These are phyloP conservation scores for Harrya chromipes DNA, from an alignment of 768 basidiomycete species.

Conservation along the genomic window DNA sequence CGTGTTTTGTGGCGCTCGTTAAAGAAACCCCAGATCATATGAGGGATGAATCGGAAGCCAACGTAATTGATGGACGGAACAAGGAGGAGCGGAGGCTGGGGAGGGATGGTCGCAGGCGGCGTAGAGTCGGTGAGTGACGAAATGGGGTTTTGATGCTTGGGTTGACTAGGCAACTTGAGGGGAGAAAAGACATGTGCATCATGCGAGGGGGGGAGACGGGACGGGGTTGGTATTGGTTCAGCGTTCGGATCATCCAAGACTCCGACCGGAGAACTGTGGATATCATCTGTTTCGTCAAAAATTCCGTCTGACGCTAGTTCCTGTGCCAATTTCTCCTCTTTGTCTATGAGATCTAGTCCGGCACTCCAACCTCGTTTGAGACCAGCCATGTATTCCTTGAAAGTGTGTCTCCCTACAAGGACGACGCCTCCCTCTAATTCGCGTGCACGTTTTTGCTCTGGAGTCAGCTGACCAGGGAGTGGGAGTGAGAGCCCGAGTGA, in stretches of 20 bases:
- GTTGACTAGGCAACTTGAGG: slow-evolving; percentile 23
- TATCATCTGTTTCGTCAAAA: slow-evolving; percentile 66
- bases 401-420: slow-evolving; percentile 81
- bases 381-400: slow-evolving; percentile 95
- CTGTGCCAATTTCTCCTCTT: slow-evolving; percentile 66
- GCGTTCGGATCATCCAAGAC: slow-evolving; percentile 28
- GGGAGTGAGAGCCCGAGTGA: slow-evolving; percentile 40
- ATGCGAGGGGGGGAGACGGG: slow-evolving; percentile 35
- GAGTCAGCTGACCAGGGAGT: slow-evolving; percentile 52
- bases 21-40: slow-evolving; percentile 92
- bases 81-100: slow-evolving; percentile 76
- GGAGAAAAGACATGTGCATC: slow-evolving; percentile 34
- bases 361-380: slow-evolving; percentile 82
- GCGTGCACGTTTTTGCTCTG: slow-evolving; percentile 48
- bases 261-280: slow-evolving; percentile 21
- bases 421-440: slow-evolving; percentile 82
- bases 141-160: slow-evolving; percentile 17
- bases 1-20: slow-evolving; percentile 81
- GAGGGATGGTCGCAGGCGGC: slow-evolving; percentile 58
- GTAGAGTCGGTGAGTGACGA: slow-evolving; percentile 36
- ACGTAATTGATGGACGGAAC: slow-evolving; percentile 73
- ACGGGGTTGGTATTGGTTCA: slow-evolving; percentile 42
- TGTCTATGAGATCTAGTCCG: slow-evolving; percentile 61
- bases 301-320: slow-evolving; percentile 67
- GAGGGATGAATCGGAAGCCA: slow-evolving; percentile 79